These are phyloP conservation scores for Yueomyces sp. DNA, from an alignment of 805 yeast genomes.

Conservation along the genomic window DNA sequence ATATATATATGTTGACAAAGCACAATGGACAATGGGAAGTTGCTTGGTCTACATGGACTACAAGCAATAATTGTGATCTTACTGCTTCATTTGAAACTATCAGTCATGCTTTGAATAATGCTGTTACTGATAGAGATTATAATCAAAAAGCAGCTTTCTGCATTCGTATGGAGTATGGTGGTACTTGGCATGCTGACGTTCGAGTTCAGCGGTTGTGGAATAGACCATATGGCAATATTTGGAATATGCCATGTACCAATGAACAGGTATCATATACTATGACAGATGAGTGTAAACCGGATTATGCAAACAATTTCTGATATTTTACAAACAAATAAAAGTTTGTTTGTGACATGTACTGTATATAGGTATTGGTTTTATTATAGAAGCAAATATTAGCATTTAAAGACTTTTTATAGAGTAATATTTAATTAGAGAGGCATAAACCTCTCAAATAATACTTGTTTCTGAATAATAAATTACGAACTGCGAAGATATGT, in stretches of 20 bases:
- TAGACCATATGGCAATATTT: neutral
- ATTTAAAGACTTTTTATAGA: too few species aligned
- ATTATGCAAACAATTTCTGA: neutral
- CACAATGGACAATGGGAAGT: slow-evolving; percentile 4
- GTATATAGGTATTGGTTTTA: too few species aligned
- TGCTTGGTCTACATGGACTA: slow-evolving; percentile 1
- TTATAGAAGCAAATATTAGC: too few species aligned
- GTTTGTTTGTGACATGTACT: too few species aligned
- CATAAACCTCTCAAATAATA: too few species aligned
- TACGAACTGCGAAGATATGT: too few species aligned
- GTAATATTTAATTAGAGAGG: too few species aligned
- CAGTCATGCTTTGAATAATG: neutral
- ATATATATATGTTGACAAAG: slow-evolving; percentile 1
- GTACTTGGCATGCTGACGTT: slow-evolving; percentile 1
- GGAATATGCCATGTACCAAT: slow-evolving; percentile 1
- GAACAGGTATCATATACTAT: neutral
- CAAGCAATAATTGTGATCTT: slow-evolving; percentile 2
- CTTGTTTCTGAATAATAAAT: too few species aligned
- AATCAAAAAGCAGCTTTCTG: slow-evolving; percentile 2
- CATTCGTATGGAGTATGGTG: slow-evolving; percentile 1
- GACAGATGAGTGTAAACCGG: neutral
- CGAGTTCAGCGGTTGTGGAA: slow-evolving; percentile 2
- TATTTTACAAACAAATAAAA: too few species aligned
- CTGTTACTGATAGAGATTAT: slow-evolving; percentile 1
- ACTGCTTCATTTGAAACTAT: slow-evolving; percentile 1